A percentile compares a stretch with the other conserved stretches of the same genome.
Evolutionary conservation across 2,329 filamentous ascomycete species (phyloP).

Genomic region (Volutella citrinella): DNA sequence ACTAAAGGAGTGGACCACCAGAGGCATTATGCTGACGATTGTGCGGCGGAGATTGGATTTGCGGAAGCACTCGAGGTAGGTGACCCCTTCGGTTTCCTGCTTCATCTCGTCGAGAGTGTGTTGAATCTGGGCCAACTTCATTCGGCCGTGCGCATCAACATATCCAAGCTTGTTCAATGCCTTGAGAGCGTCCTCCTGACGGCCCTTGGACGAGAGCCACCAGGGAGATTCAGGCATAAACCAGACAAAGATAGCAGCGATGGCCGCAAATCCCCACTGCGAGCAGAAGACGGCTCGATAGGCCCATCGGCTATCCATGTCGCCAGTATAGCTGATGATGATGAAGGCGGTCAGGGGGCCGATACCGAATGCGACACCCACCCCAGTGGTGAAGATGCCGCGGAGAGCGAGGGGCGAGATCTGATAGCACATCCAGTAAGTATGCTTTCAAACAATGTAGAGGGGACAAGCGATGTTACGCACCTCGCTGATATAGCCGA

Average conservation of each 20-base stretch:
- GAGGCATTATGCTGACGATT: constrained; percentile 11
- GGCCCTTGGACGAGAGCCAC: constrained; percentile 13
- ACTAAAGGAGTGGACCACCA: constrained; percentile 7
- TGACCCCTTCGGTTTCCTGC: constrained; percentile 10
- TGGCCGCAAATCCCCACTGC: too few species aligned
- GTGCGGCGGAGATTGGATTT: constrained; percentile 14
- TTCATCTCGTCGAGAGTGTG: constrained; percentile 6
- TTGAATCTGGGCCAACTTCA: constrained; percentile 10
- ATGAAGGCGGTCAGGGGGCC: constrained; percentile 9
- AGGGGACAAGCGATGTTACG: neutral
- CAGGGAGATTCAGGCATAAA: too few species aligned
- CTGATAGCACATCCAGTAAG: neutral
- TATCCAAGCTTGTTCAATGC: constrained; percentile 5
- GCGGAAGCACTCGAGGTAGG: constrained; percentile 15
- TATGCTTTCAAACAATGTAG: too few species aligned
- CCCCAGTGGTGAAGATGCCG: constrained; percentile 11
- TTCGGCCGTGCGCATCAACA: constrained; percentile 1
- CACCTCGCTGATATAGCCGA: constrained; percentile 14
- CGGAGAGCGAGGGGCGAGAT: constrained; percentile 11
- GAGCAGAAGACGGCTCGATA: too few species aligned
- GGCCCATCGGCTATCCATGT: too few species aligned
- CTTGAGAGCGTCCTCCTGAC: constrained; percentile 1
- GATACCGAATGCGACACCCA: constrained; percentile 11
- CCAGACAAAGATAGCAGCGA: too few species aligned
- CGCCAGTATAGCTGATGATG: constrained; percentile 12